Evolutionary conservation across 2,329 filamentous ascomycete genomes (phyloP), one percentile per base, ranked within the genome.

Genomic region (Kalmusia sp.): DNA sequence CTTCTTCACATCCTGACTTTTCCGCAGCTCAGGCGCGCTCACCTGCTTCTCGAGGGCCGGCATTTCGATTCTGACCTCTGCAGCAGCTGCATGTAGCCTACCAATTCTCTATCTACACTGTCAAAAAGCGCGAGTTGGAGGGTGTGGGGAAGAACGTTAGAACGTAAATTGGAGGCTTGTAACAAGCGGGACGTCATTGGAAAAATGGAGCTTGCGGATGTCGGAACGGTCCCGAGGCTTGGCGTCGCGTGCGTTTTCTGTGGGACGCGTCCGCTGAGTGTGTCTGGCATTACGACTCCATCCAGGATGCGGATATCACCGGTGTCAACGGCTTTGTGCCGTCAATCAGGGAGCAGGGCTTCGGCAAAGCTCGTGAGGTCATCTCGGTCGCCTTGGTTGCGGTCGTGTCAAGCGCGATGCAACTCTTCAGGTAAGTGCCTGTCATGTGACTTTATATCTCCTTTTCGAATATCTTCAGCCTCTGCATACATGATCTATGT

Each of bases 1-100:
- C 49, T 70, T 71, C 62, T 75, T 72, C 48, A 75, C 69, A 67
- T 77, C 73, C 57, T 77, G 71, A 67, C 69, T 75, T 68, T 79
- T 79, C 54, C 53, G 66, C 61, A 71, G 28, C 54, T 73, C 70
- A 8, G 55, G 55, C 34, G 59, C 55, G 58, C 60, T 68, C 65
- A 68, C 64, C 57, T 67, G 61, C 60, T 69, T 73, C 53, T 64
- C 70, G 56, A 76, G 64, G 58, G 72, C 71, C 39, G 77, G 72
- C 78, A 80, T 79, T 39, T 31, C 57, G 43, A 31, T 49, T 24
- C 31, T 17, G 37, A 31, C 21, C 17, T 59, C 28, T 49, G 53
- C 62, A 54, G 52, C 61, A 55, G 54, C 55, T 57, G 66, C 73
- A 75, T 72, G 62, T 67, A 70, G 66, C 49, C 54, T n/a, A 40